A percentile compares a stretch with the other conserved stretches of the same genome.
Evolutionary conservation across 2,329 filamentous ascomycete genomes (phyloP).

Genomic region (Emmonsiellopsis sp.): DNA sequence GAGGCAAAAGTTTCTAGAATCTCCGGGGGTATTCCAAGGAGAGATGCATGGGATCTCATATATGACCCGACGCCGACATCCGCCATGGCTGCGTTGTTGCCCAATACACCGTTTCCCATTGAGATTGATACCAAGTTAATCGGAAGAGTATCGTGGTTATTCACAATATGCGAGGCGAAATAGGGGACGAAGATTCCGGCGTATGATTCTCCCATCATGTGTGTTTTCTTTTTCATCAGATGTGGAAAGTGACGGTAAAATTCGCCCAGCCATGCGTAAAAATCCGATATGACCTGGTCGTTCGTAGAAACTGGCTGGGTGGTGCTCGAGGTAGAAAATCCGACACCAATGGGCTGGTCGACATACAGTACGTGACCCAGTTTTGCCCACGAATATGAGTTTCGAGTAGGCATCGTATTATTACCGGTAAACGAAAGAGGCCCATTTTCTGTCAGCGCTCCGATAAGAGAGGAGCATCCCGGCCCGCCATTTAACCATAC

Average conservation of each 20-base stretch:
- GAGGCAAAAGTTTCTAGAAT: constrained; percentile 20
- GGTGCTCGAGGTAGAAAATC: constrained; percentile 23
- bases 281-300: constrained; percentile 20
- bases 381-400: constrained; percentile 12
- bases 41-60: constrained; percentile 16
- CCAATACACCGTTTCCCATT: constrained; percentile 28
- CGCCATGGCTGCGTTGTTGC: constrained; percentile 27
- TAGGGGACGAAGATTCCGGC: constrained; percentile 30
- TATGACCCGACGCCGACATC: constrained; percentile 20
- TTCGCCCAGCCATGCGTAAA: constrained; percentile 21
- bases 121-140: constrained; percentile 26
- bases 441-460: constrained; percentile 22
- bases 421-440: constrained; percentile 23
- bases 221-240: constrained; percentile 21
- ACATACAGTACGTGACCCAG: constrained; percentile 27
- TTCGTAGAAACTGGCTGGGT: constrained; percentile 20
- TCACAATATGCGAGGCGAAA: constrained; percentile 23
- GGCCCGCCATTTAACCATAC: constrained; percentile 13
- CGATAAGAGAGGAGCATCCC: constrained; percentile 13
- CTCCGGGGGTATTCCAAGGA: constrained; percentile 19
- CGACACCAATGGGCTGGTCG: constrained; percentile 29
- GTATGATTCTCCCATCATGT: constrained; percentile 31
- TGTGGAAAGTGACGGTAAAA: constrained; percentile 24
- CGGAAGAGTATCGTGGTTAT: constrained; percentile 16
- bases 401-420: constrained; percentile 6